Evolutionary conservation across 352 stramenopile genomes (phyloP), one percentile per base, ranked within the genome.

Genomic region (Phytophthora podocarpi): DNA sequence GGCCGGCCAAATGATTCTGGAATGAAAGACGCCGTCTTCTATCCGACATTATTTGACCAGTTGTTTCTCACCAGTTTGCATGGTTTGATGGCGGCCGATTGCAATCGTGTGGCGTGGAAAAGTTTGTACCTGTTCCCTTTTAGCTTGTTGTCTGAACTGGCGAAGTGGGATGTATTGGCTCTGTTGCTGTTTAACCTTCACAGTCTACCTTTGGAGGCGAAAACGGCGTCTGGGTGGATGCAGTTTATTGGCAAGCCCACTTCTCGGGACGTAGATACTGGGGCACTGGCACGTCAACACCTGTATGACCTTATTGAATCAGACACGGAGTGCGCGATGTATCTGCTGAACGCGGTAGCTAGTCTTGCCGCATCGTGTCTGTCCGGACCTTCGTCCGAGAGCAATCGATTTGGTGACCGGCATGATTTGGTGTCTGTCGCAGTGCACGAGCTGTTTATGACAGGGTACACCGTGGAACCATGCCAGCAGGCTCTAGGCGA

Each of bases 41-140:
- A 94, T 47, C 85, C 85, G 26, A 91, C 85, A 15, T 53, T 92
- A 12, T 93, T 94, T 54, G 87, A 96, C 40, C 87, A 96, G 57
- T 72, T 96, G 7, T 93, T 96, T 48, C 64, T 94, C 30, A 93
- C 86, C 6, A 85, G 82, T 30, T 62, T 96, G 9, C 82, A 91
- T 51, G 87, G 83, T 9, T 36, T 94, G 8, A 66, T 94, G 53
- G 72, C 85, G 4, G 39, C 72, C 15, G 85, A 94, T 50, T 91
- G 81, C 63, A 94, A 92, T 56, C 78, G 82, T n/a, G 78, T 91
- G 9, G 82, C 83, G 12, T 94, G 85, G 85, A 77, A 84, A 49
- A 86, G 78, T 59, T 76, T 94, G 37, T 64, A 57, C 10, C 72
- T 72, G 18, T 91, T 90, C 32, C 85, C 85, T n/a, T 94, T 91